Base-by-base conservation (phyloP, 1,139 yeast species). In the Scheffersomyces lignicola region DNA sequence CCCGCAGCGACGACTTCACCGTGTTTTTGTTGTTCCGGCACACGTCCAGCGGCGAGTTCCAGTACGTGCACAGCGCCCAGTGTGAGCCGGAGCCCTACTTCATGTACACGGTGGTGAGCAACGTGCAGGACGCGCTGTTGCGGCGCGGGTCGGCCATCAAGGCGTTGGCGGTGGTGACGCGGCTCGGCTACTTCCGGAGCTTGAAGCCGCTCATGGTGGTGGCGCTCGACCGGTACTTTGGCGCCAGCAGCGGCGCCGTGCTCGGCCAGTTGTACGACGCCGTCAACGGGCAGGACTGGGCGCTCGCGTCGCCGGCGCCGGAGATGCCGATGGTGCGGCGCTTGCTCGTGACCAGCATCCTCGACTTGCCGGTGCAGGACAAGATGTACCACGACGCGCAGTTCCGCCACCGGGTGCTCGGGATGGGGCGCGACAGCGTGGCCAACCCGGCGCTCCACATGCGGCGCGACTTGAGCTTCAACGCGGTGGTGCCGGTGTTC, bases 1-100 rank as follows among this genome's bases (percentile, higher is more conserved):
- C 71, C 37, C 54, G 85, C 31, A 63, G 63, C 20, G 83, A 79
- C 48, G 86, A 80, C 54, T 79, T 69, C 63, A 78, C 85, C 5
- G 59, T 78, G 20, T 78, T 78, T 43, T 59, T 78, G 38, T 60
- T 80, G 25, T 76, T 73, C 51, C 52, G 66, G 37, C 63, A 69
- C 41, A 43, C 48, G 5, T 44, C 49, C 13, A 63, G 70, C 1
- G 72, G 73, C 0, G 60, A 62, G 26, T 65, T 75, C 43, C 73
- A 67, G 45, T 72, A 70, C 49, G 41, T 63, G 23, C 62, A 48
- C 40, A 60, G 66, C 39, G 42, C 47, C 3, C 47, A 52, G 5
- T 69, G 73, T 47, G 69, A 68, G 39, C 41, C 39, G 2, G 60
- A 65, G 3, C 78, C 80, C 29, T 70, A 74, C 48, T 80, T 65